Base-by-base conservation (phyloP, 768 basidiomycete species). In the Boletus speciosus region DNA sequence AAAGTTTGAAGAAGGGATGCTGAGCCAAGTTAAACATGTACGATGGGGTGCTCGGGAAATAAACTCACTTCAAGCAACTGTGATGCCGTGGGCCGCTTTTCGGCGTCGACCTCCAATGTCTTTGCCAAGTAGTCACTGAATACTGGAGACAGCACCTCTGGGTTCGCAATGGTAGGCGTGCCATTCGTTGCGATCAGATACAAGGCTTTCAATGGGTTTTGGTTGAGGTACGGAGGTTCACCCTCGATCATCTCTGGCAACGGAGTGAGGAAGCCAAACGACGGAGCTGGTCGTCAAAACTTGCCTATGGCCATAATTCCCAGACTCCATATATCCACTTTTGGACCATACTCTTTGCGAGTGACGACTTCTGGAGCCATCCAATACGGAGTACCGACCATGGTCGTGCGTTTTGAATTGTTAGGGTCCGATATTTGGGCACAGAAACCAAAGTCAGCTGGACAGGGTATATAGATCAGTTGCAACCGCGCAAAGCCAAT, bases 321-420 rank as follows among this genome's bases (percentile, higher is more conserved):
- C 59, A 97, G 73, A 69, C 86, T 90, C 94, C 95, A 97, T 54
- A 98, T 93, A 64, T 97, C 95, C n/a, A 98, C 95, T 68, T 98
- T 98, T 14, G 95, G 90, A 0, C 95, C 95, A 69, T 97, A 97
- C 73, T 97, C 95, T 71, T 97, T 97, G 51, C 94, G 85, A 25
- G 94, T 98, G 59, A 97, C 95, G 45, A 98, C 95, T 69, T 98
- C 95, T 0, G 95, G 95, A 0, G 95, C 95, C 95, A 98, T 97
- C 95, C 95, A 98, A 70, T 98, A 98, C 1, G 95, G 95, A 1
- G 95, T 97, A 3, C 95, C 95, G 47, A 98, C 94, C 95, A 98
- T 98, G 35, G 95, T 97, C 35, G 94, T 96, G 27, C 95, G 86
- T 74, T 97, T 97, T 4, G 93, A 84, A 59, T 88, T 85, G 9